phyloP scores from a whole-genome alignment of 352 stramenopile species.

The Pythium coloratum region DNA sequence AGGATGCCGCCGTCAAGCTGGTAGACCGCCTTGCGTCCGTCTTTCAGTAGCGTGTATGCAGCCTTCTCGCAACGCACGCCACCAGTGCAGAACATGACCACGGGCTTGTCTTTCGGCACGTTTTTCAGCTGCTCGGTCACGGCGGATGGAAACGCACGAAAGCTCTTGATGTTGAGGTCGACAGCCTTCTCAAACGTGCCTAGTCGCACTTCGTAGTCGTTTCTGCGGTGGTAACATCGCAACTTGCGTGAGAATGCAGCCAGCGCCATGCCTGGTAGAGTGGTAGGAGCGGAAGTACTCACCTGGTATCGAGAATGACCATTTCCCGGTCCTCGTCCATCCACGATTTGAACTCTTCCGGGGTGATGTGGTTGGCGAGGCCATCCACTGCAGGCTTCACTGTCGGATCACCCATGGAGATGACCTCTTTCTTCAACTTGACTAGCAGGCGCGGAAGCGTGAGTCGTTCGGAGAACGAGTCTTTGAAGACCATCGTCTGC shows the following conservation, averaged over 20 bases:
- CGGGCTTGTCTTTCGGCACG: slow-evolving; percentile 64
- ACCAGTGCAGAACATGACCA: slow-evolving; percentile 84
- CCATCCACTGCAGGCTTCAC: slow-evolving; percentile 50
- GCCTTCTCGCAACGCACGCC: slow-evolving; percentile 77
- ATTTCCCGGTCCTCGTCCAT: slow-evolving; percentile 68
- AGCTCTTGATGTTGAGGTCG: slow-evolving; percentile 72
- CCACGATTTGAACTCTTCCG: slow-evolving; percentile 69
- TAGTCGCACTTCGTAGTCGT: slow-evolving; percentile 77
- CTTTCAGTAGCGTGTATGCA: slow-evolving; percentile 58
- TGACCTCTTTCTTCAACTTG: slow-evolving; percentile 78
- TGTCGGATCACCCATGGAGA: slow-evolving; percentile 58
- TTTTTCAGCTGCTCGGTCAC: slow-evolving; percentile 42
- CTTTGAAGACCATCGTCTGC: slow-evolving; percentile 58
- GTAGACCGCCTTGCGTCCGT: slow-evolving; percentile 59
- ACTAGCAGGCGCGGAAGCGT: slow-evolving; percentile 71
- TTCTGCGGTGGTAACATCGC: slow-evolving; percentile 32
- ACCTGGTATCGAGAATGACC: slow-evolving; percentile 69
- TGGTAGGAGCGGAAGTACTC: background rate
- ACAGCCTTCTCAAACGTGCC: slow-evolving; percentile 72
- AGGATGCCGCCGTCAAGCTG: slow-evolving; percentile 77
- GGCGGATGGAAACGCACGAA: slow-evolving; percentile 53
- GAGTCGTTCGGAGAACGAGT: slow-evolving; percentile 52
- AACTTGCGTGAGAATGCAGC: background rate
- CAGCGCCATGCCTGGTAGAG: background rate
- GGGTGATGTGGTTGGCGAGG: slow-evolving; percentile 53